Evolutionary conservation across 345 rosid genomes (phyloP), one percentile per base, ranked within the genome.

Genomic region (Eucalyptus pumila): DNA sequence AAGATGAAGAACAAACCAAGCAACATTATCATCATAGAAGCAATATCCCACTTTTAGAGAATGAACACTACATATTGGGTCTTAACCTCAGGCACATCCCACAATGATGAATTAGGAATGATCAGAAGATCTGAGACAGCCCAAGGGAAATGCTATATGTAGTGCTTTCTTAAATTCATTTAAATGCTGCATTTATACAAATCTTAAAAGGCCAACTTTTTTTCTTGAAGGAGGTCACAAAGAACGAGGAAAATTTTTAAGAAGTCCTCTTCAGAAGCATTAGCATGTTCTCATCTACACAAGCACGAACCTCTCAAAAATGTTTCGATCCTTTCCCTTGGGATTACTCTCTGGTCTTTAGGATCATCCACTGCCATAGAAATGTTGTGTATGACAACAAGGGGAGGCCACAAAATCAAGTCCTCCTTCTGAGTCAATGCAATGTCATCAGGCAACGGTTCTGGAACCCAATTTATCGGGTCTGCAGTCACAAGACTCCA

Each of bases 391-490:
- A 94, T 91, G 80, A 94, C 80, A 58, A 94, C 86, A 23, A 93
- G 45, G 4, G 95, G 95, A 88, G 94, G 94, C 94, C 94, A 95
- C 87, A 95, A 90, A 90, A 93, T 92, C 90, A 94, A 89, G 90
- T 94, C 94, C 88, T 92, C 92, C 92, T 93, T 93, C 91, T 90
- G 92, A 85, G 92, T 91, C 89, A 88, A 86, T 86, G 95, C 94
- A 87, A 93, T 95, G 65, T 72, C 87, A 87, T 90, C 90, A 42
- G 93, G 90, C 90, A 94, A 91, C 87, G 91, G 88, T 83, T 92
- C 91, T 21, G 94, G 94, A 89, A 87, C 90, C 92, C 93, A 92
- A 30, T 95, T 91, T 87, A 89, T 86, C 6, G 90, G 90, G 86
- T 93, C 94, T 86, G 45, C 87, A 65, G 96, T 90, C 80, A 90